Percentiles rank a stretch among this genome's conserved stretches.
phyloP scores from a whole-genome alignment of 73 alveolate genomes.

The Symbiodinium pilosum region DNA sequence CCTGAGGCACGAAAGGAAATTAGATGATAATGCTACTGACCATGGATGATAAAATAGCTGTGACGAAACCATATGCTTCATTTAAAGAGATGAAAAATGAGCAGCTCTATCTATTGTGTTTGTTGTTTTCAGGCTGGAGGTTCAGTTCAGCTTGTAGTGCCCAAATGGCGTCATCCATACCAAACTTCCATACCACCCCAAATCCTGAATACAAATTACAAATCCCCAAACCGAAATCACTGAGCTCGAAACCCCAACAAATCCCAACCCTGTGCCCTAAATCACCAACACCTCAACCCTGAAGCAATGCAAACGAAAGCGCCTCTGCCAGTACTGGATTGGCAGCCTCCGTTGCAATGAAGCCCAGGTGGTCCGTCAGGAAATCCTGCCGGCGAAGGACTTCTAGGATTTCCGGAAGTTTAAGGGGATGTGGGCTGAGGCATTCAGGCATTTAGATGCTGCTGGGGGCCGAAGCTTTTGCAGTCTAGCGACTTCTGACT shows the following conservation, averaged over 20 bases:
- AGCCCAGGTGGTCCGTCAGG: constrained; percentile 42
- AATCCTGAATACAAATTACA: neutral
- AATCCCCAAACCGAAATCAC: neutral
- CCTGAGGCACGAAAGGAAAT: too few relatives aligned
- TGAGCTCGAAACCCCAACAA: neutral
- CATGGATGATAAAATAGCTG: too few relatives aligned
- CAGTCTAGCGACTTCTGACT: neutral
- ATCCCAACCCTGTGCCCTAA: neutral
- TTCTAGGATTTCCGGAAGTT: too few relatives aligned
- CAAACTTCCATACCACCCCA: neutral
- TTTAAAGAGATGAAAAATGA: too few relatives aligned
- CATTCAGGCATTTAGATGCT: neutral
- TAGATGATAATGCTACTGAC: too few relatives aligned
- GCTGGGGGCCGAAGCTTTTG: neutral
- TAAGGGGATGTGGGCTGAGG: neutral
- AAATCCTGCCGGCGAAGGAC: constrained; percentile 60
- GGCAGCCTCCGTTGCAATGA: constrained; percentile 70
- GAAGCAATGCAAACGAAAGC: neutral
- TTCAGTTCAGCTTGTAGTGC: too few relatives aligned
- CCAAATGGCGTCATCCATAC: too few relatives aligned
- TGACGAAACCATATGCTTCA: too few relatives aligned
- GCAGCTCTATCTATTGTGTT: too few relatives aligned
- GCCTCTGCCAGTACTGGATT: constrained; percentile 64
- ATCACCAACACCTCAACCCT: neutral
- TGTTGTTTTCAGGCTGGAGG: too few relatives aligned